Evolutionary conservation across 2,329 filamentous ascomycete species (phyloP).

Genomic region (Zasmidium cellare): DNA sequence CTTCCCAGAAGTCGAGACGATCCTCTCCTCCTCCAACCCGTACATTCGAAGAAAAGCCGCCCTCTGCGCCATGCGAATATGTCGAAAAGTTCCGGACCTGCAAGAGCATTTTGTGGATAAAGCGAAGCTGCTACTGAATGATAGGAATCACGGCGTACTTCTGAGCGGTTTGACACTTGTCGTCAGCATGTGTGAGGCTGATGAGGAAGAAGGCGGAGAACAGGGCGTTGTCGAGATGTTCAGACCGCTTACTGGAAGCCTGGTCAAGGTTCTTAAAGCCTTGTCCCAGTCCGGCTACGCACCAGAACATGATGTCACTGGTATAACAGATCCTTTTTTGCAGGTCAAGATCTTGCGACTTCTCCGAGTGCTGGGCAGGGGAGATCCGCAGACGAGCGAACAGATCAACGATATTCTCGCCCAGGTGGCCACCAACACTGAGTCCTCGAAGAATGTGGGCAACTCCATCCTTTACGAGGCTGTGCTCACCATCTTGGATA

Average conservation of each 20-base stretch:
- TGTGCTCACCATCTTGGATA: slow-evolving; percentile 94
- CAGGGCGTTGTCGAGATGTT: slow-evolving; percentile 89
- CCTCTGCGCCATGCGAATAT: slow-evolving; percentile 98
- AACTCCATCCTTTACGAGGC: slow-evolving; percentile 98
- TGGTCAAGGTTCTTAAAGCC: slow-evolving; percentile 89
- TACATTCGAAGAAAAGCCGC: slow-evolving; percentile 97
- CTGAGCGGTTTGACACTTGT: slow-evolving; percentile 90
- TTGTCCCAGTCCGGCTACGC: slow-evolving; percentile 94
- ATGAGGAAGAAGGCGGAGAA: slow-evolving; percentile 88
- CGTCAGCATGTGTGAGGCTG: slow-evolving; percentile 88
- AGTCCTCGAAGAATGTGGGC: slow-evolving; percentile 96
- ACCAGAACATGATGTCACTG: slow-evolving; percentile 96
- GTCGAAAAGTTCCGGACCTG: slow-evolving; percentile 93
- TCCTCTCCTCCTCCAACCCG: slow-evolving; percentile 92
- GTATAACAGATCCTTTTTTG: slow-evolving; percentile 90
- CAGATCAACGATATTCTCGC: slow-evolving; percentile 98
- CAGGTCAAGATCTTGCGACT: slow-evolving; percentile 94
- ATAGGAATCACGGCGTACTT: slow-evolving; percentile 93
- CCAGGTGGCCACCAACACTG: slow-evolving; percentile 90
- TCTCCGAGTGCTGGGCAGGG: slow-evolving; percentile 80
- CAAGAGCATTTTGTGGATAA: slow-evolving; percentile 98
- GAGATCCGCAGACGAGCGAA: slow-evolving; percentile 85
- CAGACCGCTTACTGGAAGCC: slow-evolving; percentile 75
- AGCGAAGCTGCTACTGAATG: slow-evolving; percentile 80
- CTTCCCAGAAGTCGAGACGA: slow-evolving; percentile 90